Evolutionary conservation across 805 yeast genomes (phyloP), one percentile per base, ranked within the genome.

Genomic region (Cyberlindnera euphorbiiphila): DNA sequence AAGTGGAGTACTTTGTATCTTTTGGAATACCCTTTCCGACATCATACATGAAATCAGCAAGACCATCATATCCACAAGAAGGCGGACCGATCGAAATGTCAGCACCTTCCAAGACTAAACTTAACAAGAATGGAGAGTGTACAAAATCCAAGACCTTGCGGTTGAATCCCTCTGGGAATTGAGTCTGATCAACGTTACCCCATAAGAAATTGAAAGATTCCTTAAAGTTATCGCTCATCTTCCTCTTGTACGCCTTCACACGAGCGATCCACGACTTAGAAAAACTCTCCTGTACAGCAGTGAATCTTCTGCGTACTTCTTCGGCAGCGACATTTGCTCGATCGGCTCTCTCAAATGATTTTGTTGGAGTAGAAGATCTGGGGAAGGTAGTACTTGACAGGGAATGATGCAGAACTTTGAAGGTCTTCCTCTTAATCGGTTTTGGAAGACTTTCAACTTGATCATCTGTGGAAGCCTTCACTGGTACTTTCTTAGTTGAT

Each of bases 11-110:
- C 35, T 67, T 54, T 0, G 87, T 76, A 40, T 82, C 85, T 36
- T 55, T 53, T 0, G 98, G 97, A 10, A 82, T 73, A 0, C 93
- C 94, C 54, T 87, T 88, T 2, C 97, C 98, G 7, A 83, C 66
- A 5, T 76, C 72, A 53, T 80, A 59, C 19, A 89, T 54, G 54
- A 77, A 89, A n/a, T 76, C 60, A 1, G 83, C 72, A 21, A 85
- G 62, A 7, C 73, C 63, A 3, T 65, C 68, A 9, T 68, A 43
- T 1, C 78, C 78, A 51, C 71, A 72, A 1, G 60, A 47, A 0
- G 89, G 85, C 29, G 68, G 64, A 21, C 61, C 64, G 4, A 83
- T 36, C 11, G 61, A 61, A 43, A 80, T 58, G 32, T 71, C 70
- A 14, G 78, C 54, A 29, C 72, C 70, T 37, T 66, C 69, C 43